Evolutionary conservation across 2,329 filamentous ascomycete species (phyloP).

Genomic region (Akanthomyces lecanii): DNA sequence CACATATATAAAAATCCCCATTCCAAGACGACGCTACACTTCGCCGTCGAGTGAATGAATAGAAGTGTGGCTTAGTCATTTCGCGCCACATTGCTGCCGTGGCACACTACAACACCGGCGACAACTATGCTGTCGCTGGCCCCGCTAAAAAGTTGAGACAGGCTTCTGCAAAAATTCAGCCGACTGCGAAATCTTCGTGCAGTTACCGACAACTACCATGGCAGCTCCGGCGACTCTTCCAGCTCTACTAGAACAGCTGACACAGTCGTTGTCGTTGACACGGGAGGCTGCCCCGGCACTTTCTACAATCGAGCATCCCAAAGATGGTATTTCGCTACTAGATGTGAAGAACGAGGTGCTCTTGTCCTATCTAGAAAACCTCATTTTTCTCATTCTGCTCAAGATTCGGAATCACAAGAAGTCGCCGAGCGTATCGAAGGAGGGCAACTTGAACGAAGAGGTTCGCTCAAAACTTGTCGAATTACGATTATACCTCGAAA

Average conservation of each 20-base stretch:
- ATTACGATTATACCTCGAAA: constrained; percentile 86
- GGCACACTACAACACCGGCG: too few relatives aligned
- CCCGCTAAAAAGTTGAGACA: constrained; percentile 19
- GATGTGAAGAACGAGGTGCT: constrained; percentile 97
- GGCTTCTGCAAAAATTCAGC: constrained; percentile 16
- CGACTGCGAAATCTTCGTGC: constrained; percentile 11
- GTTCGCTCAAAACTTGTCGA: constrained; percentile 86
- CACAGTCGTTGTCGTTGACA: constrained; percentile 57
- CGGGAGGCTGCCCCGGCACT: constrained; percentile 63
- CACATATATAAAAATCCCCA: too few relatives aligned
- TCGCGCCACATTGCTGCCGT: too few relatives aligned
- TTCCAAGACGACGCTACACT: too few relatives aligned
- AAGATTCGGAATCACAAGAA: constrained; percentile 61
- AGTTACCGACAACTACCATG: constrained; percentile 32
- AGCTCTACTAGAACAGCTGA: constrained; percentile 49
- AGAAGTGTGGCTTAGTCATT: too few relatives aligned
- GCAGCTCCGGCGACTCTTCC: constrained; percentile 47
- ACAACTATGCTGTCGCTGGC: neutral
- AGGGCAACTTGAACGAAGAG: constrained; percentile 50
- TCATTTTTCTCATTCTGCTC: constrained; percentile 80
- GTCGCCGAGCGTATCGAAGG: constrained; percentile 19
- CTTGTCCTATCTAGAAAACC: constrained; percentile 89
- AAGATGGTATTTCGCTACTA: constrained; percentile 87
- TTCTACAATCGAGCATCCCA: constrained; percentile 63
- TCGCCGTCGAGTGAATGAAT: too few relatives aligned